Base-by-base conservation (phyloP, 805 yeast species). In the Wickerhamiella qilinensis region DNA sequence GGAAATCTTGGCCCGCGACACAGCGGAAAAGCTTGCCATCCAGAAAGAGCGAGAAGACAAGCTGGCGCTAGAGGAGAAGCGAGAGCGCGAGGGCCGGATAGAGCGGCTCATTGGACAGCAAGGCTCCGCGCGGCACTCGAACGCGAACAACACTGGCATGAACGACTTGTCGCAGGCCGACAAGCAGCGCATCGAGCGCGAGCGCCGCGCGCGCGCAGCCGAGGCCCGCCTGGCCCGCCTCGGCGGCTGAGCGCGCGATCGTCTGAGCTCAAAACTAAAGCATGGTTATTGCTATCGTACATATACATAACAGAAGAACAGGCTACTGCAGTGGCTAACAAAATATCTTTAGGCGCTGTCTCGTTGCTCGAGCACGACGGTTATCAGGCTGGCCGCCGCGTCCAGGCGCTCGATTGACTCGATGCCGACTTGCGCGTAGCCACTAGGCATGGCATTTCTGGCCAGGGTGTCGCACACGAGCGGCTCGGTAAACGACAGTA, bases 191-290 rank as follows among this genome's bases (percentile, higher is more conserved):
- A 60, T 91, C 17, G 85, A 86, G 80, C 71, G 98, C 43, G 98
- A 91, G 51, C 86, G 86, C 52, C 67, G 97, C 39, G 96, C 96
- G 1, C 69, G 97, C 39, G 98, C 98, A 0, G 96, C 94, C 0
- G 97, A 91, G 55, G 94, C 88, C 0, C 67, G 98, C 48, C 49
- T 82, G 50, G 66, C 62, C 39, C 58, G 50, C 42, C 45, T 40
- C 3, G 17, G 16, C 12, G 5, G 17, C 15, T 27, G 12, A 14
- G 7, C 25, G 12, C 17, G 16, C 6, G 5, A 22, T 22, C 25
- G 6, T 22, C 25, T n/a, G n/a, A n/a, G n/a, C n/a, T n/a, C n/a
- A n/a, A n/a, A n/a, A n/a, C n/a, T n/a, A n/a, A n/a, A n/a, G n/a
- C n/a, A n/a, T n/a, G n/a, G 19, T 35, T 25, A 22, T 6, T 9